Conservation (phyloP, 2,329 filamentous ascomycete genomes). For the Blastomyces gilchristii region DNA sequence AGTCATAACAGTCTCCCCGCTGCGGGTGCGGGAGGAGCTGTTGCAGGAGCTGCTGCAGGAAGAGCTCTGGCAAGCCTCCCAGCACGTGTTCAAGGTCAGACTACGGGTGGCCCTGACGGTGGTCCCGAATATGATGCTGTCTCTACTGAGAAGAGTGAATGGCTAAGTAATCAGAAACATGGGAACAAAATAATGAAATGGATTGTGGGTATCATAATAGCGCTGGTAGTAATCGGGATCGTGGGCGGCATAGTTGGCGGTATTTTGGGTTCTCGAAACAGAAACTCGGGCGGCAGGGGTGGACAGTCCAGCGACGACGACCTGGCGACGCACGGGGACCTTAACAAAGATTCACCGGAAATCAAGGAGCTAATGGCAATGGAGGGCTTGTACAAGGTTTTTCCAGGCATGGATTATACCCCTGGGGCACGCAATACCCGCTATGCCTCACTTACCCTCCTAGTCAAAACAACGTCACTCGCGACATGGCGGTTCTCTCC, state of each 20-base stretch:
- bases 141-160: conserved; percentile 53
- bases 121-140: conserved; percentile 50
- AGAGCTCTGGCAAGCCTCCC: conserved; percentile 36
- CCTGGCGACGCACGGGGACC: conserved; percentile 53
- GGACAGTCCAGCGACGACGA: conserved; percentile 52
- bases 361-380: conserved; percentile 79
- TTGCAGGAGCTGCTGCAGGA: conserved; percentile 33
- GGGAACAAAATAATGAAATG: conserved; percentile 59
- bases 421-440: conserved; percentile 81
- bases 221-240: conserved; percentile 58
- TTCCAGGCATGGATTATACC: conserved; percentile 92
- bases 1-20: conserved; percentile 23
- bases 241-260: conserved; percentile 66
- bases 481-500: conserved; percentile 79
- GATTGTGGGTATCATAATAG: conserved; percentile 55
- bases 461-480: conserved; percentile 87
- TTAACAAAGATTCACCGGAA: conserved; percentile 62
- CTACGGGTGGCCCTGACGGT: conserved; percentile 27
- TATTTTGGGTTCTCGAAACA: conserved; percentile 42
- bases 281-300: conserved; percentile 20
- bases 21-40: conserved; percentile 22
- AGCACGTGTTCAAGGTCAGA: conserved; percentile 32
- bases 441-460: conserved; percentile 66
- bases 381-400: conserved; percentile 74
- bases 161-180: conserved; percentile 49